phyloP scores from a whole-genome alignment of 2,329 filamentous ascomycete genomes.

The Pezizomycotina sp. region DNA sequence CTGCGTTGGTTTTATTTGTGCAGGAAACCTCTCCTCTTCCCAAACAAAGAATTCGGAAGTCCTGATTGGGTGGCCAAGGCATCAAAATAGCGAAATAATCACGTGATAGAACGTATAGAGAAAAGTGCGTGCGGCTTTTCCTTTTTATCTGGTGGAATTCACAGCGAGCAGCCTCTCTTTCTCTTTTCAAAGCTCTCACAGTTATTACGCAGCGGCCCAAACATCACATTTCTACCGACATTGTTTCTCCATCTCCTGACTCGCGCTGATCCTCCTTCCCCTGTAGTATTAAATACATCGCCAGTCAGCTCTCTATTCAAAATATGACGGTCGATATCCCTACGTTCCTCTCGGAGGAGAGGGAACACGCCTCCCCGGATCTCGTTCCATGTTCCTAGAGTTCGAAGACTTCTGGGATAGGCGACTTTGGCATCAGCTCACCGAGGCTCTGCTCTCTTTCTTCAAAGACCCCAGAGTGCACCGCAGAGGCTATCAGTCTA shows the following conservation, averaged over 20 bases:
- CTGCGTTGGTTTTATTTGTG: too few species aligned
- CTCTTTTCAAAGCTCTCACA: too few species aligned
- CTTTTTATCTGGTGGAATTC: too few species aligned
- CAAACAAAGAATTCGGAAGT: too few species aligned
- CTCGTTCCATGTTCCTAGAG: constrained; percentile 73
- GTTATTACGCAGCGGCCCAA: too few species aligned
- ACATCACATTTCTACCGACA: constrained; percentile 2
- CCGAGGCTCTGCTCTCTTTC: constrained; percentile 71
- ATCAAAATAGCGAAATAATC: too few species aligned
- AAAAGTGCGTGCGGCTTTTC: too few species aligned
- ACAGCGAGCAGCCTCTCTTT: too few species aligned
- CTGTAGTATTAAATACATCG: background rate
- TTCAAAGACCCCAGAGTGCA: constrained; percentile 70
- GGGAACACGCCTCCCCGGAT: constrained; percentile 71
- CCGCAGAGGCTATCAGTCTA: constrained; percentile 77
- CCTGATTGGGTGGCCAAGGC: too few species aligned
- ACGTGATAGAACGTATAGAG: too few species aligned
- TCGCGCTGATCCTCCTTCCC: background rate
- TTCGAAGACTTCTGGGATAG: constrained; percentile 98
- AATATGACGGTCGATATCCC: constrained; percentile 76
- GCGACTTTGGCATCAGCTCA: constrained; percentile 98
- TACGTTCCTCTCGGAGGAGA: constrained; percentile 81
- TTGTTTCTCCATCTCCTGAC: constrained; percentile 1
- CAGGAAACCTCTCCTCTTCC: too few species aligned
- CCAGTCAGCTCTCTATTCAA: constrained; percentile 12